Percentiles rank a stretch among this genome's conserved stretches.
Evolutionary conservation across 495 filamentous ascomycete genomes (phyloP).

Genomic region (Xylaria cubensis): DNA sequence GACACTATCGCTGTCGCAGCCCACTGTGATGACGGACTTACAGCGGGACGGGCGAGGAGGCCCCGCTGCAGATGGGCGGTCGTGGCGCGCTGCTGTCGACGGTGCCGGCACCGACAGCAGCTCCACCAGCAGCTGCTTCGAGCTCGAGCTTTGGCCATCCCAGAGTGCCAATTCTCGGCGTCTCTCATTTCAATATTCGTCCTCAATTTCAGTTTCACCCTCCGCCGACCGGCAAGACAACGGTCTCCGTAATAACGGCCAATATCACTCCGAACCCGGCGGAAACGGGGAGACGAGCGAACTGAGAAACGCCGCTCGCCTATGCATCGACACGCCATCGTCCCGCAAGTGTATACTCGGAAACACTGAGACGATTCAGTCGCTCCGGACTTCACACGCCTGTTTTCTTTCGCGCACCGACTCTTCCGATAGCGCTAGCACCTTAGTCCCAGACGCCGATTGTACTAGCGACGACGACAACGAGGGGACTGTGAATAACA

Average conservation of each 20-base stretch:
- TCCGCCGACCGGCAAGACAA: not conserved
- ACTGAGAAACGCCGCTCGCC: not conserved
- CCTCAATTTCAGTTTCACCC: not conserved
- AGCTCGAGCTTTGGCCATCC: conserved; percentile 30
- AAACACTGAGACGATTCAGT: not conserved
- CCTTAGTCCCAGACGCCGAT: not conserved
- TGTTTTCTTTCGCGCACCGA: conserved; percentile 15
- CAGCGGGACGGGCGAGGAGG: conserved; percentile 31
- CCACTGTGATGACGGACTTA: not conserved
- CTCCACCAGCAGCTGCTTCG: conserved; percentile 15
- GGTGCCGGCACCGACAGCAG: conserved; percentile 29
- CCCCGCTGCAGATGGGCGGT: conserved; percentile 9
- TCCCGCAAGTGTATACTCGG: not conserved
- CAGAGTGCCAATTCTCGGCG: conserved; percentile 11
- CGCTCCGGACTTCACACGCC: not conserved
- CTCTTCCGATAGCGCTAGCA: conserved; percentile 20
- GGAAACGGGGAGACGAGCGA: not conserved
- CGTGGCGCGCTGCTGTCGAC: conserved; percentile 3
- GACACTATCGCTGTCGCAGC: conserved; percentile 22
- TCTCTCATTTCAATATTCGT: not conserved
- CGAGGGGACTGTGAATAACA: not conserved
- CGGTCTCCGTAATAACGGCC: not conserved
- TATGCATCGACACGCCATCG: not conserved
- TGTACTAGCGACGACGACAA: not conserved
- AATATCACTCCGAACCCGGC: not conserved